Evolutionary conservation across 148 eudicot species (phyloP).

Genomic region (Pouteria glomerata): DNA sequence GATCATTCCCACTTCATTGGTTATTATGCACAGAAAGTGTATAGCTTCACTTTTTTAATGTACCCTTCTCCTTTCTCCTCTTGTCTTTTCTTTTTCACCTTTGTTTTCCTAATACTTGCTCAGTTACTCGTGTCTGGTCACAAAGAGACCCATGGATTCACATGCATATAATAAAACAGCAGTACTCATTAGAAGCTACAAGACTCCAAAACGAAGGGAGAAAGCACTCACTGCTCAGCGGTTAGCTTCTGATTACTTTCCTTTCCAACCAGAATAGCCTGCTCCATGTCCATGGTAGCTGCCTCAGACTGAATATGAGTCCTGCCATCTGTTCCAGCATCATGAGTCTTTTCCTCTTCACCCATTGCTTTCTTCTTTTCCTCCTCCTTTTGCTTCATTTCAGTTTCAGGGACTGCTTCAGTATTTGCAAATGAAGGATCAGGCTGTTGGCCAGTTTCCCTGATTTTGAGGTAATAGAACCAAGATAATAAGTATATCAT

Average conservation of each 20-base stretch:
- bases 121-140: not conserved
- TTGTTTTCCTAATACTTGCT: not conserved
- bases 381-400: slow-evolving; percentile 36
- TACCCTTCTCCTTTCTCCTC: too few species aligned
- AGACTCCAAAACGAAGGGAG: not conserved
- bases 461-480: slow-evolving; percentile 5
- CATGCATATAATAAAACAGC: not conserved
- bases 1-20: not conserved
- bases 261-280: slow-evolving; percentile 4
- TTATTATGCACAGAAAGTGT: too few species aligned
- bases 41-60: not conserved
- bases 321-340: slow-evolving; percentile 4
- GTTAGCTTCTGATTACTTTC: slow-evolving; percentile 20
- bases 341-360: slow-evolving; percentile 21
- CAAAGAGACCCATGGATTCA: not conserved
- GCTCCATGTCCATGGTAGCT: slow-evolving; percentile 5
- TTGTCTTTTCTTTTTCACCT: not conserved
- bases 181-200: not conserved
- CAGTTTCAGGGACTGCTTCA: slow-evolving; percentile 24
- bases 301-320: not conserved
- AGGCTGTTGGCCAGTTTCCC: slow-evolving; percentile 15
- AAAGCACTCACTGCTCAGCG: slow-evolving; percentile 26
- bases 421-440: slow-evolving; percentile 14
- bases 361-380: slow-evolving; percentile 39
- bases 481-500: not conserved